Evolutionary conservation across 2,329 filamentous ascomycete genomes (phyloP).

Genomic region (Alternaria infectoria): DNA sequence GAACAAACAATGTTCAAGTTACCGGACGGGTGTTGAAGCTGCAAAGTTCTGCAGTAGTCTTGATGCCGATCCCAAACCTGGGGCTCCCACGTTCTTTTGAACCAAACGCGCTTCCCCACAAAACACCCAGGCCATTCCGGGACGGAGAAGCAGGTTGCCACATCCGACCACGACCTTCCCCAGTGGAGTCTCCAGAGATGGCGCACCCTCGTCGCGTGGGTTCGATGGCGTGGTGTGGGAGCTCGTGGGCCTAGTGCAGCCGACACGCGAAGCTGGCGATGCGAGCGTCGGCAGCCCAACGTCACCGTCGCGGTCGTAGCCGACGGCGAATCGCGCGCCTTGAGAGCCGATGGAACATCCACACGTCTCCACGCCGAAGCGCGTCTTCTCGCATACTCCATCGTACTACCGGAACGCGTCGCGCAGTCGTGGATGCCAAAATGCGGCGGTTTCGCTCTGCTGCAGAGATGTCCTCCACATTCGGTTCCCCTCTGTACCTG

Average conservation of each 20-base stretch:
- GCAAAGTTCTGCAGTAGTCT: not conserved
- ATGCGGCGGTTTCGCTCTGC: conserved; percentile 18
- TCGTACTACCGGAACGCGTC: conserved; percentile 26
- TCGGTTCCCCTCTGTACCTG: not conserved
- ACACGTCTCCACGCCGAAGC: conserved; percentile 3
- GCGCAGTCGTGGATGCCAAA: conserved; percentile 20
- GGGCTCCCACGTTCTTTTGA: conserved; percentile 30
- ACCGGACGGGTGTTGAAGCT: not conserved
- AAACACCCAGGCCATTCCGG: conserved; percentile 19
- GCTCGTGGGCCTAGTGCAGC: conserved; percentile 3
- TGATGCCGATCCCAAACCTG: conserved; percentile 27
- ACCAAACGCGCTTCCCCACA: conserved; percentile 27
- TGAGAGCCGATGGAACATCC: not conserved
- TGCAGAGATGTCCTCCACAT: not conserved
- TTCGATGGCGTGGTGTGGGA: conserved; percentile 14
- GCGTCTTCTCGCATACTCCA: conserved; percentile 8
- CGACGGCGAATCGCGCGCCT: conserved; percentile 13
- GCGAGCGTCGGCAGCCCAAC: not conserved
- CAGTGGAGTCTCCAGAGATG: conserved; percentile 27
- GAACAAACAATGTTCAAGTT: not conserved
- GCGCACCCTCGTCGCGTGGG: conserved; percentile 17
- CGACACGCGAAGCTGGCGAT: conserved; percentile 7
- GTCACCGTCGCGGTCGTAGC: not conserved
- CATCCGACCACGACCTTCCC: conserved; percentile 21
- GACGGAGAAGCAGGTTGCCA: conserved; percentile 7